phyloP scores from a whole-genome alignment of 805 yeast species.

The Pichia eremophila region DNA sequence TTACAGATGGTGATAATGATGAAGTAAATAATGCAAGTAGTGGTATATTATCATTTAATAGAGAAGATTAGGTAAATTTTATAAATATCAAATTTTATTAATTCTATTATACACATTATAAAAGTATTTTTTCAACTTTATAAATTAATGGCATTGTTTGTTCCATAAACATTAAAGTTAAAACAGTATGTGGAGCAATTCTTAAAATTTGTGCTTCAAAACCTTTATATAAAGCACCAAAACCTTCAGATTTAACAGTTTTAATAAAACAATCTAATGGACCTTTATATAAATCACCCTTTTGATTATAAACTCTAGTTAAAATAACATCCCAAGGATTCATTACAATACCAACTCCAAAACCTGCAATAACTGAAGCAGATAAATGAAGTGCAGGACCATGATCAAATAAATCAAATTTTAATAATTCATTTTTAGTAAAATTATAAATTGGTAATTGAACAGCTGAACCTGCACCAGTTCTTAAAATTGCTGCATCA shows the following conservation, averaged over 20 bases:
- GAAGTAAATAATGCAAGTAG: no score
- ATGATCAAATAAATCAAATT: slow-evolving; percentile 43
- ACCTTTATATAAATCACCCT: slow-evolving; percentile 75
- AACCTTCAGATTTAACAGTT: slow-evolving; percentile 78
- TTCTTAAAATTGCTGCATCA: slow-evolving; percentile 88
- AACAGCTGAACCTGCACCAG: slow-evolving; percentile 92
- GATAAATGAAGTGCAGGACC: slow-evolving; percentile 64
- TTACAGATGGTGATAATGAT: no score
- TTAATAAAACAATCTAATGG: slow-evolving; percentile 84
- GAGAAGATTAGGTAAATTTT: no score
- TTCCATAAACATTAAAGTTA: slow-evolving; percentile 90
- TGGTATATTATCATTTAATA: no score
- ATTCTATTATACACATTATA: no score
- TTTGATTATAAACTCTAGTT: slow-evolving; percentile 92
- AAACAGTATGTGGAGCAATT: slow-evolving; percentile 90
- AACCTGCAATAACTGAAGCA: slow-evolving; percentile 72
- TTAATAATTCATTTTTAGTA: slow-evolving; percentile 54
- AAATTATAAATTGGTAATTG: slow-evolving; percentile 86
- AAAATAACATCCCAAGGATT: slow-evolving; percentile 95
- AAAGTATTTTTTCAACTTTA: slow-evolving; percentile 27
- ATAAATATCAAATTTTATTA: no score
- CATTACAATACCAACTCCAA: slow-evolving; percentile 92
- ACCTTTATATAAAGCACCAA: slow-evolving; percentile 84
- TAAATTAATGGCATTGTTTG: slow-evolving; percentile 67
- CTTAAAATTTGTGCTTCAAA: slow-evolving; percentile 88